These are phyloP conservation scores for Globisporangium spinosum DNA, from an alignment of 352 stramenopile species.

Conservation along the genomic window DNA sequence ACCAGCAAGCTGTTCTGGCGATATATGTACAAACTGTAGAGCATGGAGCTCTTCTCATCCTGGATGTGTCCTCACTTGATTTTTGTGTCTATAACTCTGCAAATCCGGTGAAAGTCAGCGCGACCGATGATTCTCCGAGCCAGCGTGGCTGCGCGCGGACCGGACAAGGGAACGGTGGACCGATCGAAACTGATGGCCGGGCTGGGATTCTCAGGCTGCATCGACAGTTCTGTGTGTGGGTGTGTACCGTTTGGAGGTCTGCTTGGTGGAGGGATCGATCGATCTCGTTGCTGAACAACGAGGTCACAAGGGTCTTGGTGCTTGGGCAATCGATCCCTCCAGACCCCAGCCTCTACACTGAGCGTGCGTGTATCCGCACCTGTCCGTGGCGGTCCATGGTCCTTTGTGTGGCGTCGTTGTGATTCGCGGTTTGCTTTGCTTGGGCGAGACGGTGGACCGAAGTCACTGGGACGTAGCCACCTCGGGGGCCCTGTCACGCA, in stretches of 20 bases:
- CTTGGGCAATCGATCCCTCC: neutral
- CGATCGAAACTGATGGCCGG: neutral
- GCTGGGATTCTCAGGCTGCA: neutral
- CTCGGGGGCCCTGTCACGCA: constrained; percentile 1
- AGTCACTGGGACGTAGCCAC: constrained; percentile 6
- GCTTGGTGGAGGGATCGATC: neutral
- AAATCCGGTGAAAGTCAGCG: constrained; percentile 12
- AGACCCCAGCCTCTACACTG: neutral
- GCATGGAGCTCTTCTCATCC: neutral
- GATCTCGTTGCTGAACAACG: neutral
- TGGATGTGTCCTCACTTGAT: constrained; percentile 9
- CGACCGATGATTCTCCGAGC: neutral
- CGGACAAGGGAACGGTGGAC: neutral
- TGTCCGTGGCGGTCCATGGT: neutral
- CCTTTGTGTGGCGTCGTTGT: neutral
- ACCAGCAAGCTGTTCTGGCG: neutral
- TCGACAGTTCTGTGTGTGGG: neutral
- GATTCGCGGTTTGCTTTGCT: neutral
- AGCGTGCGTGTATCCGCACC: neutral
- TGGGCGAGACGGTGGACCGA: constrained; percentile 5
- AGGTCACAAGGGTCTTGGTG: neutral
- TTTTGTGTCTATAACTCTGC: neutral
- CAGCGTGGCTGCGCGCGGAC: neutral
- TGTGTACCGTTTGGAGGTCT: neutral
- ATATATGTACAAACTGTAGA: too few species aligned